phyloP scores from a whole-genome alignment of 2,329 filamentous ascomycete species.

The Epichloe hybrida region DNA sequence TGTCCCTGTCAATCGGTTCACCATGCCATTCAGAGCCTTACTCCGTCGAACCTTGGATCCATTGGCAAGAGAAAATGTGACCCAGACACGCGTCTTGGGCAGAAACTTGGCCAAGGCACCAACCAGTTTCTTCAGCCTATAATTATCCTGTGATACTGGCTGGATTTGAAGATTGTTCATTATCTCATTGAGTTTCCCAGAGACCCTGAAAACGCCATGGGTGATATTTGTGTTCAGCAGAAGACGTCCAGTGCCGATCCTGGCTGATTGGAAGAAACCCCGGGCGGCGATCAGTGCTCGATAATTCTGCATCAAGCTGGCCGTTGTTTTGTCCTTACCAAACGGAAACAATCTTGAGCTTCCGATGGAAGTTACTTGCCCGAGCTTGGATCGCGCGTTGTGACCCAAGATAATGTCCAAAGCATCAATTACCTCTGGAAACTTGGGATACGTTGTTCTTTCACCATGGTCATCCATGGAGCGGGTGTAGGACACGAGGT shows the following conservation, averaged over 20 bases:
- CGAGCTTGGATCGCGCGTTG: conserved; percentile 21
- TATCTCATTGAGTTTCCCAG: conserved; percentile 22
- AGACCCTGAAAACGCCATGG: conserved; percentile 36
- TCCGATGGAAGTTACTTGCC: conserved; percentile 28
- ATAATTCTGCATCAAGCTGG: conserved; percentile 14
- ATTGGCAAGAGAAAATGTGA: conserved; percentile 18
- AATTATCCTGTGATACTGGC: conserved; percentile 6
- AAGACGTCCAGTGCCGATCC: conserved; percentile 37
- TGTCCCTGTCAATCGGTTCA: conserved; percentile 9
- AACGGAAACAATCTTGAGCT: conserved; percentile 36
- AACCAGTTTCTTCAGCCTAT: conserved; percentile 13
- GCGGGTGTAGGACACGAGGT: conserved; percentile 30
- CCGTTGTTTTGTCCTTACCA: conserved; percentile 14
- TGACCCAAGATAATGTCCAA: conserved; percentile 39
- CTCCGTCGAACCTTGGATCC: conserved; percentile 17
- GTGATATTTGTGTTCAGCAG: conserved; percentile 43
- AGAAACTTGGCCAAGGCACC: conserved; percentile 20
- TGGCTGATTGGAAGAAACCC: conserved; percentile 42
- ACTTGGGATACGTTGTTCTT: conserved; percentile 32
- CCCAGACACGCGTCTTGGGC: conserved; percentile 24
- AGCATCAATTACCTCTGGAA: conserved; percentile 33
- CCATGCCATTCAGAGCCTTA: conserved; percentile 18
- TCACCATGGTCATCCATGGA: conserved; percentile 26
- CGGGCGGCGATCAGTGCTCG: conserved; percentile 29
- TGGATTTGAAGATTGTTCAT: conserved; percentile 15